Conservation (phyloP, 78 protist genomes). For the Planoprotostelium fungivorum region DNA sequence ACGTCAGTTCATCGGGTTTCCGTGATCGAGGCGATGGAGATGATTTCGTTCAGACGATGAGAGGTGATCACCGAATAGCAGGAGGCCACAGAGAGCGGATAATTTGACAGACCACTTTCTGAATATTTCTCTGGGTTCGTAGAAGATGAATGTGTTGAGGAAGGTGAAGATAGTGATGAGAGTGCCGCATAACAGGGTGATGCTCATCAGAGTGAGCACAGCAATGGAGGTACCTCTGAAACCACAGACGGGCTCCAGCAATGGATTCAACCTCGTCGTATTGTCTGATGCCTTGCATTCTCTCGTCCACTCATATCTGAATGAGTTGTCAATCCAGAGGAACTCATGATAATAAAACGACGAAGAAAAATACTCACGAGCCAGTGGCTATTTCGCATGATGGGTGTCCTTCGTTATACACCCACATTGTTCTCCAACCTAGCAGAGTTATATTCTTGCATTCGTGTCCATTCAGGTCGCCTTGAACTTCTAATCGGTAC, state of each 20-base stretch:
- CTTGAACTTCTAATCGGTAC: neutral
- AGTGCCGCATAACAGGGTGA: neutral
- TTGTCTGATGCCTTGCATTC: neutral
- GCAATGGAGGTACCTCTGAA: neutral
- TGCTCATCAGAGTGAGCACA: neutral
- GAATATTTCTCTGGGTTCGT: neutral
- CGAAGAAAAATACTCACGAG: no score
- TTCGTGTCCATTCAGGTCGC: neutral
- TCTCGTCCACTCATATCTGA: neutral
- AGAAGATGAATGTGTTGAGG: neutral
- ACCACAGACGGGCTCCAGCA: neutral
- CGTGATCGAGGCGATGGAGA: neutral
- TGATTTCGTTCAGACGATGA: neutral
- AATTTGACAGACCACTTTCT: neutral
- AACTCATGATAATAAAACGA: neutral
- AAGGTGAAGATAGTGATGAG: neutral
- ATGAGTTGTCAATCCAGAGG: neutral
- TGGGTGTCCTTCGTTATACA: neutral
- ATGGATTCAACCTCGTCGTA: neutral
- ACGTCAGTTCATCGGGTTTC: neutral
- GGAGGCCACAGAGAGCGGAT: neutral
- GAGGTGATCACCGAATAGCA: neutral
- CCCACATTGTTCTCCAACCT: neutral
- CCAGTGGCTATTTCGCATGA: neutral
- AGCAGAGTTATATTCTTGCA: neutral